A percentile compares a stretch with the other conserved stretches of the same genome.
Conservation (phyloP, 495 filamentous ascomycete species). For the Podospora didyma region DNA sequence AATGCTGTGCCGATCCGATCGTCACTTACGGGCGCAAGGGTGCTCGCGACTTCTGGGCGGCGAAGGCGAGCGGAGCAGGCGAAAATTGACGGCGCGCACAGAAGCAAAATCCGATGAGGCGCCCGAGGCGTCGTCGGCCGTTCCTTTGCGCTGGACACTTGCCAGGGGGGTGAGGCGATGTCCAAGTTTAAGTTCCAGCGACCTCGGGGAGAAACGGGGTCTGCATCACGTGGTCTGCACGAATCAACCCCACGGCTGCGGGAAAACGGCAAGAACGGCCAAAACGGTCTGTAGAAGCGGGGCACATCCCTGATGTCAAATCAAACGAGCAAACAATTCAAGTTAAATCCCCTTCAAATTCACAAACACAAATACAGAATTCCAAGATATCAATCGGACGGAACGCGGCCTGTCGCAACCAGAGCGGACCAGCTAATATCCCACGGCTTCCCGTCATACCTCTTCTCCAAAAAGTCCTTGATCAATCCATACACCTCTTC, state of each 20-base stretch:
- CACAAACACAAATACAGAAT: too few species aligned
- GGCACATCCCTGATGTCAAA: too few species aligned
- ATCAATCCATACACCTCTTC: conserved; percentile 31
- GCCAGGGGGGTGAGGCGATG: not conserved
- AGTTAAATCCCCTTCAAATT: too few species aligned
- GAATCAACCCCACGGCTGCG: conserved; percentile 23
- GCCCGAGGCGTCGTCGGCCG: not conserved
- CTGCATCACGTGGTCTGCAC: conserved; percentile 31
- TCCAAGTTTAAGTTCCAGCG: not conserved
- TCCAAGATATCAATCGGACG: not conserved
- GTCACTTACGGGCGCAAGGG: too few species aligned
- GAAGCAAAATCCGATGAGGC: not conserved
- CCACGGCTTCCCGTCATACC: conserved; percentile 33
- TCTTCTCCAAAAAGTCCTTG: conserved; percentile 30
- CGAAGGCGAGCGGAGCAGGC: not conserved
- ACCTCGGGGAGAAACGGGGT: not conserved
- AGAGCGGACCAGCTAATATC: conserved; percentile 30
- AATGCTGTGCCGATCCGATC: too few species aligned
- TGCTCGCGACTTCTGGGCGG: too few species aligned
- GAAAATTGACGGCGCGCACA: not conserved
- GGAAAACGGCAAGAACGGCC: conserved; percentile 11
- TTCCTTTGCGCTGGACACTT: not conserved
- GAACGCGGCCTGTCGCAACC: conserved; percentile 31
- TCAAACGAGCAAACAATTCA: too few species aligned
- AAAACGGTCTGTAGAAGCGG: too few species aligned